These are phyloP conservation scores for Medicago ruthenica DNA, from an alignment of 306 rosid species.

Conservation along the genomic window DNA sequence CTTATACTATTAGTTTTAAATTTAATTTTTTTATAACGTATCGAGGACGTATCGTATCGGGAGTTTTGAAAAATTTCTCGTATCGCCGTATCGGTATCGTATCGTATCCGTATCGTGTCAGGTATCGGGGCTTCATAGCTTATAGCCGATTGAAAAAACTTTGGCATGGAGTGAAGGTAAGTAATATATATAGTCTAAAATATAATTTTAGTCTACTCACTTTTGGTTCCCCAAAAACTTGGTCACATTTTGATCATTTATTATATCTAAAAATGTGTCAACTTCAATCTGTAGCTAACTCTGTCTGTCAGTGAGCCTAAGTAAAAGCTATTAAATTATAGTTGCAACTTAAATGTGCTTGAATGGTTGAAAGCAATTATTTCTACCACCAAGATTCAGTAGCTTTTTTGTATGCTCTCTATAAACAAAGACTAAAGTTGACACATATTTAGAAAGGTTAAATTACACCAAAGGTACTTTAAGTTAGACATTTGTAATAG, in stretches of 20 bases:
- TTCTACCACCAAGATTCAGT: background rate
- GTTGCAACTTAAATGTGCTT: background rate
- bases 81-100: too few species aligned
- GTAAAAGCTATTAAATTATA: background rate
- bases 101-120: too few species aligned
- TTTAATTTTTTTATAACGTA: too few species aligned
- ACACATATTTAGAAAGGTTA: background rate
- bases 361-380: background rate
- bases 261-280: background rate
- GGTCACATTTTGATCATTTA: background rate
- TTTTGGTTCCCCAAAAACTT: background rate
- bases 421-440: background rate
- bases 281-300: background rate
- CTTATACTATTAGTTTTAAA: too few species aligned
- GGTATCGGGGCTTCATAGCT: too few species aligned
- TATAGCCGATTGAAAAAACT: background rate
- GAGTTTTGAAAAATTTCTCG: too few species aligned
- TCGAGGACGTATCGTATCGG: too few species aligned
- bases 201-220: background rate
- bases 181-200: background rate
- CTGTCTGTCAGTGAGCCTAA: background rate
- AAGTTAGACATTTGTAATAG: too few species aligned
- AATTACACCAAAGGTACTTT: too few species aligned
- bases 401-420: background rate
- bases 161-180: constrained; percentile 3